Evolutionary conservation across 148 eudicot genomes (phyloP).

Genomic region (Rhododendron kiyosumense): DNA sequence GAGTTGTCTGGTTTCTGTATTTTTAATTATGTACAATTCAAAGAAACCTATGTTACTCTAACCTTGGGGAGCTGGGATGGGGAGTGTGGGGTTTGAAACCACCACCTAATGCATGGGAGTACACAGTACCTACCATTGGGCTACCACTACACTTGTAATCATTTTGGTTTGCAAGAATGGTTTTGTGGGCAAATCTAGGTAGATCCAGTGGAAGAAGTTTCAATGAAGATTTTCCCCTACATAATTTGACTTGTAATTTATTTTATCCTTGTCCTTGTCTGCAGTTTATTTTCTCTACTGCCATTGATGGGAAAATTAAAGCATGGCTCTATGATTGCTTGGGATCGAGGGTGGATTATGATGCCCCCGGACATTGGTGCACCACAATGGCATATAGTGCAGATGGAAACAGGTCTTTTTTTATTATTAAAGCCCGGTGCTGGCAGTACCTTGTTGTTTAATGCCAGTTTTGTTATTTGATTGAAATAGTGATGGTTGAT

Average conservation of each 20-base stretch:
- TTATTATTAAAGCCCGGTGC: neutral
- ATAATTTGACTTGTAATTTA: neutral
- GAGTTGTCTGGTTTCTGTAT: neutral
- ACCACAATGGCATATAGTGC: slow-evolving; percentile 71
- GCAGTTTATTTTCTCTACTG: slow-evolving; percentile 73
- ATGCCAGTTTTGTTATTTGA: neutral
- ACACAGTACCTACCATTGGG: neutral
- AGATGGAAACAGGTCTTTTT: slow-evolving; percentile 56
- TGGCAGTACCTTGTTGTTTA: neutral
- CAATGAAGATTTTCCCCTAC: neutral
- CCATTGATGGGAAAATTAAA: slow-evolving; percentile 71
- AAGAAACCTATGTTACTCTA: neutral
- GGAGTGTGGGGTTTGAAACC: neutral
- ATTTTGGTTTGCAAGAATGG: neutral
- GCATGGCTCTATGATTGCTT: slow-evolving; percentile 73
- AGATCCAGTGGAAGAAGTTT: neutral
- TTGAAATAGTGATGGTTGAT: neutral
- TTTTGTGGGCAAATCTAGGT: neutral
- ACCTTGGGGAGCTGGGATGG: neutral
- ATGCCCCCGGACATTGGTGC: slow-evolving; percentile 69
- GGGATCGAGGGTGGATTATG: slow-evolving; percentile 66
- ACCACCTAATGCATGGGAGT: neutral
- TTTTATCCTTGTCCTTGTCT: slow-evolving; percentile 7
- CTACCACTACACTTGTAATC: neutral
- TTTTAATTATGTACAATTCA: neutral